Evolutionary conservation across 2,329 filamentous ascomycete genomes (phyloP), one percentile per base, ranked within the genome.

Genomic region (Sarocladiaceae sp.): DNA sequence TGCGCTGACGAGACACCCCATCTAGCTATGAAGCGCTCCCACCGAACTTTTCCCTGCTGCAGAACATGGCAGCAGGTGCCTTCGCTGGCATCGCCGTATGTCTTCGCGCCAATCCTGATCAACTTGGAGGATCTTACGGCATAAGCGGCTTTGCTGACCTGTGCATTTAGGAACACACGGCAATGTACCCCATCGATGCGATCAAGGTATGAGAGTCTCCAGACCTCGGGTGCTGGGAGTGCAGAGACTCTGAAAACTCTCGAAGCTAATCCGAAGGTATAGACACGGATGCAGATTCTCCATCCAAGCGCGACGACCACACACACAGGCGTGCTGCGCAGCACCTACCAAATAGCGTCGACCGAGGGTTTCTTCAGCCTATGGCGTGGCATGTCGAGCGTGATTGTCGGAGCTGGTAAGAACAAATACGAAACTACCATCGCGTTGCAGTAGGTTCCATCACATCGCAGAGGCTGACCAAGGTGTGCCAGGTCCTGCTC

Each of bases 221-320:
- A 37, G 48, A 31, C 41, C 45, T 23, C 3, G 15, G 4, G 11
- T n/a, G n/a, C n/a, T n/a, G n/a, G n/a, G n/a, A n/a, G n/a, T n/a
- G n/a, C n/a, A n/a, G n/a, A n/a, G n/a, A n/a, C n/a, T n/a, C n/a
- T n/a, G n/a, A n/a, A n/a, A n/a, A n/a, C n/a, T n/a, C n/a, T n/a
- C n/a, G n/a, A n/a, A n/a, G n/a, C n/a, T n/a, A n/a, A n/a, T n/a
- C n/a, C n/a, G n/a, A n/a, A n/a, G n/a, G n/a, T n/a, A n/a, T 60
- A 97, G 93, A 98, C 93, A 34, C 86, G 93, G 64, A 96, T 97
- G 90, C 93, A 98, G 74, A 84, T 98, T 56, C 72, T 97, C 64
- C 90, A 89, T 62, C 87, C 91, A 15, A 83, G 81, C 27, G 79
- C 85, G 19, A 82, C 83, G 47, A 83, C 48, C 6, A 82, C 91